Base-by-base conservation (phyloP, 225 moss, liverwort and hornwort species). In the Straminergon stramineum region DNA sequence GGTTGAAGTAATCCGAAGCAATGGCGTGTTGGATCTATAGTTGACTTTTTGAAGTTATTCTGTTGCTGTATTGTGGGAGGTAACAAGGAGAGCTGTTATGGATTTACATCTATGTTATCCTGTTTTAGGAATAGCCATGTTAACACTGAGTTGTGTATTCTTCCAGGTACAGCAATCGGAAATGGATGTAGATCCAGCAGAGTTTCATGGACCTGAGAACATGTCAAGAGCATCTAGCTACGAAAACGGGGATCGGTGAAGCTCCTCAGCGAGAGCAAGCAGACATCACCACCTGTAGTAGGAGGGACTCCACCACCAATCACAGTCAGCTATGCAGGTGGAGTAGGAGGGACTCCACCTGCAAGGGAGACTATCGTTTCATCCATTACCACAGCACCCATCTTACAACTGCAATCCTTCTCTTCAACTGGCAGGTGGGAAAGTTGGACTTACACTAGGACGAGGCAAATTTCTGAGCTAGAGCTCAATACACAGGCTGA, bases 161-260 rank as follows among this genome's bases (percentile, higher is more conserved):
- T 89, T 88, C 39, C 79, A 79, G 87, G 87, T 62, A 67, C 92
- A 94, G 88, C 89, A 90, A 31, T 77, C 53, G 79, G 94, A 93
- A 86, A 90, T 93, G 93, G 94, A 94, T 85, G 91, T 92, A 87
- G 91, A 81, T 74, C 85, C 63, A 73, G 39, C 55, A 74, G 90
- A 86, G 55, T 81, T 86, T 74, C 90, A 81, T 89, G 89, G 89
- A 85, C 79, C 79, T 52, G 89, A 85, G 52, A 35, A 70, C 74
- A 27, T 85, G 86, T 86, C 90, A 23, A 86, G 89, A 85, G 79
- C 89, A 80, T 86, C 85, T 62, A 86, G 71, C 64, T 90, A 90
- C 74, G 90, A 90, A 64, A 90, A 90, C 41, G 90, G 90, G 85
- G 90, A 90, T 73, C 73, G 81, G 22, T 89, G 79, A 89, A 69